These are phyloP conservation scores for Knoxia roxburghii DNA, from an alignment of 257 asterid genomes.

Conservation along the genomic window DNA sequence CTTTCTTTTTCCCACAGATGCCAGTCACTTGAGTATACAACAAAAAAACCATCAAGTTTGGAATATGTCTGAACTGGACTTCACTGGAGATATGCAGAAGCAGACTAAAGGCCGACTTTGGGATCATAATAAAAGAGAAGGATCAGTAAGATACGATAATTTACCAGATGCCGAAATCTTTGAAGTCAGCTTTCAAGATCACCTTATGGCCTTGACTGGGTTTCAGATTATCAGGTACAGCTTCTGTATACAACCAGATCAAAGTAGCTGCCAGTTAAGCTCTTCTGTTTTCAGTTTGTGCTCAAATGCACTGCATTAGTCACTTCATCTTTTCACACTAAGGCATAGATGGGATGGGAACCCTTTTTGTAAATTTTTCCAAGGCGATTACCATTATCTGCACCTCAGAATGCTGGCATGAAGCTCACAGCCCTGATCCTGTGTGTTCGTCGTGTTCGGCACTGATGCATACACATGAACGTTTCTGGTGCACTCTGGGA, in stretches of 20 bases:
- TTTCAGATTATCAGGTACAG: constrained; percentile 15
- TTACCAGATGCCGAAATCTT: constrained; percentile 12
- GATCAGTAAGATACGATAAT: constrained; percentile 9
- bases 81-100: not conserved
- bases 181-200: constrained; percentile 4
- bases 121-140: constrained; percentile 19
- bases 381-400: not conserved
- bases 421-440: not conserved
- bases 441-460: too few relatives aligned
- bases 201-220: constrained; percentile 11
- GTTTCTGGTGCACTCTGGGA: not conserved
- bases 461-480: not conserved
- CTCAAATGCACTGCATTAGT: not conserved
- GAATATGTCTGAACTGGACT: not conserved
- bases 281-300: not conserved
- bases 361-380: not conserved
- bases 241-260: constrained; percentile 21
- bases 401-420: not conserved
- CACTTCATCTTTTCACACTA: too few relatives aligned
- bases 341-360: not conserved
- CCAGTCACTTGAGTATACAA: constrained; percentile 15
- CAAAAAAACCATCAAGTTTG: constrained; percentile 16
- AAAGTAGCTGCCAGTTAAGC: constrained; percentile 13
- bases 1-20: constrained; percentile 22
- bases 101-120: constrained; percentile 7